Evolutionary conservation across 192 early-diverging fungal species (phyloP), one percentile per base, ranked within the genome.

Genomic region (Umbelopsis sp.): DNA sequence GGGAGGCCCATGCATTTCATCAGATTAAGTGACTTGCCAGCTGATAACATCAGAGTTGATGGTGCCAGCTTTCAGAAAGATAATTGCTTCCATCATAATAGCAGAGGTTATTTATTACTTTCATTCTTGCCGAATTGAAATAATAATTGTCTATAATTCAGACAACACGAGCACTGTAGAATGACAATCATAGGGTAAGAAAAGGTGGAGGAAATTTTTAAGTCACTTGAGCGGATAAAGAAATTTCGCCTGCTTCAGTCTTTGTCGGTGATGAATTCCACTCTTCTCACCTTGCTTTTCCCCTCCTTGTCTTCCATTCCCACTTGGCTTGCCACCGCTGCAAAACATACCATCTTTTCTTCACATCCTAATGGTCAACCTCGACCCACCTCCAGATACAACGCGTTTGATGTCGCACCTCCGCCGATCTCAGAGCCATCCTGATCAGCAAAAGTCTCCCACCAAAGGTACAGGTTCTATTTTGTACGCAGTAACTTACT

Each of bases 181-280:
- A 52, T 52, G 51, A 61, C 30, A 61, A 61, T 61, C 55, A 61
- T 61, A 61, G 55, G 55, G 55, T 30, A 61, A 41, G 37, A 41
- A 41, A 30, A 41, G 37, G 37, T 41, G 37, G 30, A 35, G 10
- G 27, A 52, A 16, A 61, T 61, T 41, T 37, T 35, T 18, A 37
- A 61, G 55, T 61, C 55, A 61, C 55, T 61, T 61, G 55, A 61
- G 55, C 55, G 55, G 55, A 61, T 61, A 61, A 61, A 61, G 55
- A 33, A 35, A 49, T 9, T 16, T 30, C 55, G 55, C 30, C 55
- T 61, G 27, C 33, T 61, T 35, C 55, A 35, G 25, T 35, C 27
- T 33, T 33, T 37, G 37, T 41, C 37, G 37, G 37, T 41, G 37
- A 1, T 41, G 2, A 10, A 41, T 41, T 41, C 10, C 37, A 2